Percentiles rank a stretch among this genome's conserved stretches.
phyloP scores from a whole-genome alignment of 345 rosid species.

The Citrus hindsii region DNA sequence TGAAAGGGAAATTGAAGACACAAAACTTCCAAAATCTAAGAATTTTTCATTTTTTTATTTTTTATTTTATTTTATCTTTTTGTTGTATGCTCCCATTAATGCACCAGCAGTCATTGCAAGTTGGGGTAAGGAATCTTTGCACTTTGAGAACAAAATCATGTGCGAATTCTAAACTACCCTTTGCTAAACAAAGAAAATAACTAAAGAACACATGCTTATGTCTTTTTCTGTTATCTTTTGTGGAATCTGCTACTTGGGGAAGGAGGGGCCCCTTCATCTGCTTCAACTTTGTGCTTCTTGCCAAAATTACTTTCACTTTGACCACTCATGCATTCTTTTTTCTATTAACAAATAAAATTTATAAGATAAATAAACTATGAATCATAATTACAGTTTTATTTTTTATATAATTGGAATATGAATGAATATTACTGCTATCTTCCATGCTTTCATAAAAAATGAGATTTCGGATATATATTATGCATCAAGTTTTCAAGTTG shows the following conservation, averaged over 20 bases:
- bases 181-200: background rate
- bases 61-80: background rate
- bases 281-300: background rate
- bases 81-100: slow-evolving; percentile 9
- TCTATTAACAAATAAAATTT: background rate
- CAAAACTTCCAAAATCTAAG: slow-evolving; percentile 7
- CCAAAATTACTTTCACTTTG: background rate
- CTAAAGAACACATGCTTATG: background rate
- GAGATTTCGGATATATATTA: too few species aligned
- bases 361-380: too few species aligned
- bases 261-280: background rate
- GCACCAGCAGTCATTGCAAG: slow-evolving; percentile 16
- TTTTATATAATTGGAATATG: too few species aligned
- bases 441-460: background rate
- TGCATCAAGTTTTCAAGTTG: too few species aligned
- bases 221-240: slow-evolving; percentile 11
- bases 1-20: slow-evolving; percentile 3
- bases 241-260: background rate
- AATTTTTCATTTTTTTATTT: background rate
- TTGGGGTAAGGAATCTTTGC: slow-evolving; percentile 23
- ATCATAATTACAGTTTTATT: too few species aligned
- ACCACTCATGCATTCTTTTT: background rate
- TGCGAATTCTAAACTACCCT: background rate
- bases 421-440: background rate
- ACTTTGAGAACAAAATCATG: background rate